Conservation (phyloP, 768 basidiomycete species). For the Naganishia antarctica region DNA sequence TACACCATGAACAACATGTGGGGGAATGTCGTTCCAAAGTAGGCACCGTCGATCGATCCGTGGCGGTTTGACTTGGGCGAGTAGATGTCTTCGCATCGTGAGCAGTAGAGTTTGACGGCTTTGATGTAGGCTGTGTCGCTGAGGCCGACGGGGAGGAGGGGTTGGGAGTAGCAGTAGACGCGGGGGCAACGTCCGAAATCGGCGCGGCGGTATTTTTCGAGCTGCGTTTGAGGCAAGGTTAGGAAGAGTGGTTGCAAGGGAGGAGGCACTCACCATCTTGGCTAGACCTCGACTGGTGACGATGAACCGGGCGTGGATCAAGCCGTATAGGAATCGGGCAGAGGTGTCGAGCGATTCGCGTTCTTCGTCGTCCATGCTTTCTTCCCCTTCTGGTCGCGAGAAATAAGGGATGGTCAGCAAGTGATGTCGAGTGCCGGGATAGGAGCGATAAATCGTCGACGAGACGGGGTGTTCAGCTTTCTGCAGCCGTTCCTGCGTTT, state of each 20-base stretch:
- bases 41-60: conserved; percentile 95
- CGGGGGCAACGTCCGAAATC: conserved; percentile 98
- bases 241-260: background rate
- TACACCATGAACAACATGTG: conserved; percentile 97
- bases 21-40: conserved; percentile 96
- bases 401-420: background rate
- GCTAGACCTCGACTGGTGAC: conserved; percentile 85
- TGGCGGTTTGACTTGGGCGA: conserved; percentile 95
- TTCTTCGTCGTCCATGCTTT: conserved; percentile 88
- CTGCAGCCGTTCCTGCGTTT: no score
- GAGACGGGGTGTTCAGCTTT: no score
- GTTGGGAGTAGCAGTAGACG: conserved; percentile 88
- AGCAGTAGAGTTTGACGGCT: conserved; percentile 97
- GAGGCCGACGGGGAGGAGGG: conserved; percentile 92
- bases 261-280: conserved; percentile 70
- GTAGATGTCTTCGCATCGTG: conserved; percentile 97
- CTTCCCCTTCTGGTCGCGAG: conserved; percentile 61
- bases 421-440: no score
- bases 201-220: conserved; percentile 96
- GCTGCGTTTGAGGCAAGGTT: conserved; percentile 44
- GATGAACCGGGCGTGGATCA: conserved; percentile 96
- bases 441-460: no score
- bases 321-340: conserved; percentile 85
- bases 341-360: conserved; percentile 87
- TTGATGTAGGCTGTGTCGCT: conserved; percentile 98